phyloP scores from a whole-genome alignment of 306 rosid genomes.

The Pachyrhizus erosus region DNA sequence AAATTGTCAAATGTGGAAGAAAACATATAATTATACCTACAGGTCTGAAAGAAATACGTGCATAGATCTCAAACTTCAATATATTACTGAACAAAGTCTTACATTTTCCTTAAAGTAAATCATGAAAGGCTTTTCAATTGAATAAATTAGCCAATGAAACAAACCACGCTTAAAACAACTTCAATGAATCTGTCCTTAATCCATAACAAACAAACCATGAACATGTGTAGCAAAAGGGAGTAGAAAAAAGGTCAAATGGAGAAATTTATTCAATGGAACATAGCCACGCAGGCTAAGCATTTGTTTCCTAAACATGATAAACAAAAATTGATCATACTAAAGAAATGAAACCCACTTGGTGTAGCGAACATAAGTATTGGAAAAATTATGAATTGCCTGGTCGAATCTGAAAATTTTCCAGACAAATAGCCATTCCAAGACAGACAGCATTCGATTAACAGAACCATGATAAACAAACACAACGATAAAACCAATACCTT shows the following conservation, averaged over 20 bases:
- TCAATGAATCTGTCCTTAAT: background rate
- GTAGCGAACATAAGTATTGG: background rate
- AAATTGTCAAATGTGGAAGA: constrained; percentile 19
- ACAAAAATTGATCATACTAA: background rate
- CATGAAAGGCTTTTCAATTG: constrained; percentile 20
- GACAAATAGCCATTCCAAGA: constrained; percentile 1
- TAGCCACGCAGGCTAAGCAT: background rate
- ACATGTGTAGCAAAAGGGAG: background rate
- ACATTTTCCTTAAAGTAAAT: constrained; percentile 26
- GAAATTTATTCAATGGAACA: constrained; percentile 24
- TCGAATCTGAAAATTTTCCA: background rate
- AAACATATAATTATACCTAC: background rate
- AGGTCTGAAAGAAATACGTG: constrained; percentile 18
- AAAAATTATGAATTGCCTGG: constrained; percentile 16
- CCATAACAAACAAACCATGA: background rate
- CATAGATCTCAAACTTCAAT: constrained; percentile 14
- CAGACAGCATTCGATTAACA: background rate
- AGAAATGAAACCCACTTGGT: constrained; percentile 8
- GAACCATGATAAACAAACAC: constrained; percentile 18
- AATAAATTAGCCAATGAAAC: constrained; percentile 7
- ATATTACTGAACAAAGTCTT: constrained; percentile 27
- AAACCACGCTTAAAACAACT: background rate
- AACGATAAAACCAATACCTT: constrained; percentile 57
- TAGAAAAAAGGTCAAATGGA: constrained; percentile 6
- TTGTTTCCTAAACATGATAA: background rate